Evolutionary conservation across 768 basidiomycete species (phyloP).

Genomic region (Naganishia friedmannii): DNA sequence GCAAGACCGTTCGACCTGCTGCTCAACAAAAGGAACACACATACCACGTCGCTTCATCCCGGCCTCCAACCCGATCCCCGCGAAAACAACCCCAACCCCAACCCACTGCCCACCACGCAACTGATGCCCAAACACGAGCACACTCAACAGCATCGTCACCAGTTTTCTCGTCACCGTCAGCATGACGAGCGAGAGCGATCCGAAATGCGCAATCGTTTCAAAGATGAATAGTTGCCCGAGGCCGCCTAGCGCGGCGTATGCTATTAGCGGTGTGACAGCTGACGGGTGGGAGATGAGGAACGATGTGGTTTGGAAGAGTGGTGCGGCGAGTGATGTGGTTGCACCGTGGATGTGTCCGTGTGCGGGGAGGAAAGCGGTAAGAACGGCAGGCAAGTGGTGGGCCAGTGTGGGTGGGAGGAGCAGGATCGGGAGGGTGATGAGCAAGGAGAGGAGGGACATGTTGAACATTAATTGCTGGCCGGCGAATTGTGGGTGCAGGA

Average conservation of each 20-base stretch:
- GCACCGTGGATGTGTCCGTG: conserved; percentile 24
- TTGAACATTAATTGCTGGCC: conserved; percentile 99
- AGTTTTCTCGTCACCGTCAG: conserved; percentile 94
- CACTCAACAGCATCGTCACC: conserved; percentile 95
- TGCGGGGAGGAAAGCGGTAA: conserved; percentile 24
- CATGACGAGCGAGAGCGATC: conserved; percentile 57
- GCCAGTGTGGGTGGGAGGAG: conserved; percentile 59
- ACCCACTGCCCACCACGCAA: conserved; percentile 83
- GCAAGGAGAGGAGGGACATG: conserved; percentile 82
- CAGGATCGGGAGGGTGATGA: conserved; percentile 67
- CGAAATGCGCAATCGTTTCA: conserved; percentile 63
- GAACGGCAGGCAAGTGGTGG: conserved; percentile 53
- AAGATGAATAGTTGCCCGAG: conserved; percentile 97
- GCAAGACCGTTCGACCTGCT: not conserved
- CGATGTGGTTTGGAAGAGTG: conserved; percentile 14
- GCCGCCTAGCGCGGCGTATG: conserved; percentile 86
- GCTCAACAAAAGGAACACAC: conserved; percentile 31
- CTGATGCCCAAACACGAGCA: conserved; percentile 83
- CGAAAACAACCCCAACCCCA: conserved; percentile 87
- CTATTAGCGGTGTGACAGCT: conserved; percentile 67
- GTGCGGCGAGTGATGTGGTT: conserved; percentile 29
- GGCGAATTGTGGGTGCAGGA: conserved; percentile 63
- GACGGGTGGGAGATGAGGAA: conserved; percentile 78
- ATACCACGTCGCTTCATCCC: conserved; percentile 81
- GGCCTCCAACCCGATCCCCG: conserved; percentile 92